These are phyloP conservation scores for Trichoderma semiorbis DNA, from an alignment of 2,329 filamentous ascomycete genomes.

Conservation along the genomic window DNA sequence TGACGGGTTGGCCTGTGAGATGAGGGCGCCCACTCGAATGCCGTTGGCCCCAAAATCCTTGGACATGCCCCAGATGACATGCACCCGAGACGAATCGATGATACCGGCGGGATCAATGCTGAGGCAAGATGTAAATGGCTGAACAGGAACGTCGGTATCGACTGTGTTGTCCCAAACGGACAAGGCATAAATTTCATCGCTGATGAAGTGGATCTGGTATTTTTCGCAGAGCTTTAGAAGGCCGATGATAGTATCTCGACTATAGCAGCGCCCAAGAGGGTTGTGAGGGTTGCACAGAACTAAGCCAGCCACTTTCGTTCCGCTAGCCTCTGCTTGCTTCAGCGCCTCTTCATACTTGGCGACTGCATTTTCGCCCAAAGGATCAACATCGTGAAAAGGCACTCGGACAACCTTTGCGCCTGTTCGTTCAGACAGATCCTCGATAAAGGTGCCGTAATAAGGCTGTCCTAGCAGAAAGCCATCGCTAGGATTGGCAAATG, in stretches of 20 bases:
- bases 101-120: slow-evolving; percentile 40
- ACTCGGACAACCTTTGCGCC: slow-evolving; percentile 42
- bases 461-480: slow-evolving; percentile 39
- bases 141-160: slow-evolving; percentile 24
- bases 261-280: slow-evolving; percentile 47
- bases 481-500: slow-evolving; percentile 38
- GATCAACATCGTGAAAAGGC: slow-evolving; percentile 41
- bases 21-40: slow-evolving; percentile 46
- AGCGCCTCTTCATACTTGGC: slow-evolving; percentile 43
- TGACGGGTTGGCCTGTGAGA: slow-evolving; percentile 43
- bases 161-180: slow-evolving; percentile 44
- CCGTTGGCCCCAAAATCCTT: slow-evolving; percentile 58
- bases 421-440: slow-evolving; percentile 42
- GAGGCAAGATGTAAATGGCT: slow-evolving; percentile 44
- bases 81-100: slow-evolving; percentile 47
- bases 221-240: slow-evolving; percentile 45
- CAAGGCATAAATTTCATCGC: slow-evolving; percentile 48
- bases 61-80: slow-evolving; percentile 46
- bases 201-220: slow-evolving; percentile 50
- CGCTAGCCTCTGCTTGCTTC: slow-evolving; percentile 35
- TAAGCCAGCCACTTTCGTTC: slow-evolving; percentile 40
- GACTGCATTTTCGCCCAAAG: slow-evolving; percentile 39
- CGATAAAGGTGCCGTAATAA: slow-evolving; percentile 46
- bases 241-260: slow-evolving; percentile 35
- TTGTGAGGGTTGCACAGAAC: slow-evolving; percentile 52